Evolutionary conservation across 2,329 filamentous ascomycete species (phyloP), one percentile per base, ranked within the genome.

Genomic region (Coniella lustricola): DNA sequence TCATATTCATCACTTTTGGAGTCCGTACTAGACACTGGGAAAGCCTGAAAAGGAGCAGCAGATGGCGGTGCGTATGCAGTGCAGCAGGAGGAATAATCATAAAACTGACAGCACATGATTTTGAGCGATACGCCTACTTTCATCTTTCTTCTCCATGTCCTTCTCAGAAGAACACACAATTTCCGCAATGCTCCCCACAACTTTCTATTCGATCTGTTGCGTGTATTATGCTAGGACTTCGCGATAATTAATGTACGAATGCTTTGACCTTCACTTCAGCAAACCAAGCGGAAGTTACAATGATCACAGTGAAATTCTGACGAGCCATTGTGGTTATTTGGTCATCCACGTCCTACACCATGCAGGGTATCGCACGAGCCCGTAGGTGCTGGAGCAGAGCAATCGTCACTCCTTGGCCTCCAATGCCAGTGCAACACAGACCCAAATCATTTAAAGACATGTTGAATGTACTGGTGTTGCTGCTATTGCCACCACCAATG

Each of bases 51-150:
- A 29, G 25, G 5, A 29, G 25, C 25, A 29, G 25, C 10, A 5
- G 25, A n/a, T n/a, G 25, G 25, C 10, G 25, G 10, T 29, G 5
- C 5, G 25, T 10, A 29, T 10, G 25, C 25, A 29, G 32, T 34
- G 21, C 44, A 44, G 41, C 43, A 43, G 34, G 34, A 38, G 40
- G 21, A 34, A 38, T 47, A 53, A 41, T 51, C 36, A 53, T 53
- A 53, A 49, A 53, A 29, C 42, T 29, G 38, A 37, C 34, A 43
- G 36, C 39, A 32, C 20, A 36, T 29, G 25, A 20, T 20, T 39
- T 29, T 29, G 25, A 29, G 25, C 25, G 25, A 29, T 29, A 29
- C 10, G 25, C 9, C 21, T 31, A 21, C 7, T 29, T 9, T 3
- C 25, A 5, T 29, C 25, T 29, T 29, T 29, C 25, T 29, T 29